Evolutionary conservation across 371 early-diverging fungal genomes (phyloP).

Genomic region (Smittium mucronatum): DNA sequence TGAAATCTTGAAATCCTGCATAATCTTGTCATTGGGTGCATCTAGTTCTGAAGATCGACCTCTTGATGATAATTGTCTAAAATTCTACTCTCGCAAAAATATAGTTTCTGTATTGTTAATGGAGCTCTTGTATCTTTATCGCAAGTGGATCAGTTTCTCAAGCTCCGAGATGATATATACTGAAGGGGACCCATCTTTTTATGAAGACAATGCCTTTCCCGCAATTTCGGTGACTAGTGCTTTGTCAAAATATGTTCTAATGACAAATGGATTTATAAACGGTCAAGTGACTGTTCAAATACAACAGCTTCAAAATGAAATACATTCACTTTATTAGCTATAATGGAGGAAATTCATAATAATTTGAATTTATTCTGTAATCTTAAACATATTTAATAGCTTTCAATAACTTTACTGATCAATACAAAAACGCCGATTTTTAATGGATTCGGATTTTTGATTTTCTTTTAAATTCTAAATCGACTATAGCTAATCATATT

Average conservation of each 20-base stretch:
- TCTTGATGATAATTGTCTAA: neutral
- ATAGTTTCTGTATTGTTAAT: neutral
- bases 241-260: neutral
- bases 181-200: neutral
- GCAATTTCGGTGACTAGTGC: neutral
- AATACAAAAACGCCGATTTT: no score
- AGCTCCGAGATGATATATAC: neutral
- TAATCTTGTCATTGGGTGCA: neutral
- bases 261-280: neutral
- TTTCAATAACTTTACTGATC: no score
- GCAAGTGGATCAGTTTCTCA: neutral
- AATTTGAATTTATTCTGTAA: no score
- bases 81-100: neutral
- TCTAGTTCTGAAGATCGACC: neutral
- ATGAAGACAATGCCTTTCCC: neutral
- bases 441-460: no score
- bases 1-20: neutral
- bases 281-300: neutral
- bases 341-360: no score
- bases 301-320: neutral
- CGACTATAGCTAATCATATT: no score
- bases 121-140: neutral
- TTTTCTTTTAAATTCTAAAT: no score
- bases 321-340: neutral
- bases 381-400: no score